Conservation (phyloP, 2,329 filamentous ascomycete genomes). For the Curvularia sp. region DNA sequence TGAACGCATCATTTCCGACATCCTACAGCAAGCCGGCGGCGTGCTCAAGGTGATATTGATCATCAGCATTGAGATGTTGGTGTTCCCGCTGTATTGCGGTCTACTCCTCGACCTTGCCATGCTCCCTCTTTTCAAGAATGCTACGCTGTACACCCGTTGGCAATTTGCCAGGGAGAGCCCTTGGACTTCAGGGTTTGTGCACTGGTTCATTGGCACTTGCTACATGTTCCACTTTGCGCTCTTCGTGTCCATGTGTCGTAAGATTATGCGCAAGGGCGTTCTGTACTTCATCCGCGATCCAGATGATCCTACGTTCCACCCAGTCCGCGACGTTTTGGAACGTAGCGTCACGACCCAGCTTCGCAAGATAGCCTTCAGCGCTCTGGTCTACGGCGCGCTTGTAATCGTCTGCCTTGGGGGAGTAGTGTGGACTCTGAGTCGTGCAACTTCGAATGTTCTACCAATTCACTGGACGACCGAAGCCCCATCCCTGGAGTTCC, state of each 20-base stretch:
- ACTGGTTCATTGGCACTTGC: conserved; percentile 98
- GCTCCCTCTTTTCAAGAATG: conserved; percentile 84
- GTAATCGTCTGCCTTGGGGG: conserved; percentile 93
- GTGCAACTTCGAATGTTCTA: conserved; percentile 72
- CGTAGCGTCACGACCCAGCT: conserved; percentile 90
- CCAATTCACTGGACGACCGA: conserved; percentile 94
- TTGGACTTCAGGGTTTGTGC: conserved; percentile 90
- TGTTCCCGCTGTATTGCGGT: conserved; percentile 95
- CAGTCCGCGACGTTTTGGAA: conserved; percentile 94
- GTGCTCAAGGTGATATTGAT: conserved; percentile 98
- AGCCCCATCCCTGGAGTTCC: conserved; percentile 91
- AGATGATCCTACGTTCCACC: conserved; percentile 97
- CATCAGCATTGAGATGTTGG: conserved; percentile 98
- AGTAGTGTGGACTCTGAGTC: conserved; percentile 89
- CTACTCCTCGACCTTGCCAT: conserved; percentile 87
- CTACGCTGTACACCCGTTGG: conserved; percentile 77
- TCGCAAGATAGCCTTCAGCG: conserved; percentile 94
- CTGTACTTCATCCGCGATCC: conserved; percentile 98
- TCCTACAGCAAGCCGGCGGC: conserved; percentile 89
- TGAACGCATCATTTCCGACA: conserved; percentile 81
- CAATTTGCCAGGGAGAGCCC: conserved; percentile 80
- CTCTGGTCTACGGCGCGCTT: conserved; percentile 90
- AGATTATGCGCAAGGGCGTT: conserved; percentile 94
- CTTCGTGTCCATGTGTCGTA: conserved; percentile 98
- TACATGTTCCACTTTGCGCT: conserved; percentile 99